A percentile compares a stretch with the other conserved stretches of the same genome.
Conservation (phyloP, 495 filamentous ascomycete species). For the Podospora bellae-mahoneyi region DNA sequence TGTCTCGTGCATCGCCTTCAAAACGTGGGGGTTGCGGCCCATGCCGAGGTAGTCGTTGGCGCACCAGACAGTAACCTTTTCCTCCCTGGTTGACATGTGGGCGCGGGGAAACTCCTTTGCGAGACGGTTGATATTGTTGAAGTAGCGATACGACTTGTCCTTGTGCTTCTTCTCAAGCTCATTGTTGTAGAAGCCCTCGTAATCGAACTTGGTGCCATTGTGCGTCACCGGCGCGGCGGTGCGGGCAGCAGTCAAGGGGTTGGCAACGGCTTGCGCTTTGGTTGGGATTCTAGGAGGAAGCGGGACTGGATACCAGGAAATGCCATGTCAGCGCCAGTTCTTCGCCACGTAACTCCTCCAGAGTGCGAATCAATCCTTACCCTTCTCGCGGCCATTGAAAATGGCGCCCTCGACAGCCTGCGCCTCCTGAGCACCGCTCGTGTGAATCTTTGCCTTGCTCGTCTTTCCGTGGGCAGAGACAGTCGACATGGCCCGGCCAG, state of each 20-base stretch:
- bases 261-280: conserved; percentile 32
- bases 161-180: conserved; percentile 99
- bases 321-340: neutral
- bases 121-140: conserved; percentile 99
- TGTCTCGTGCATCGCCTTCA: conserved; percentile 90
- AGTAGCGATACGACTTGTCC: conserved; percentile 99
- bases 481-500: conserved; percentile 43
- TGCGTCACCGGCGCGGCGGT: conserved; percentile 22
- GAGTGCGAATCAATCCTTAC: conserved; percentile 37
- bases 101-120: conserved; percentile 95
- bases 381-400: conserved; percentile 52
- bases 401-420: conserved; percentile 62
- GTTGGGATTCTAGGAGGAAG: conserved; percentile 38
- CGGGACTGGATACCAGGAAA: conserved; percentile 29
- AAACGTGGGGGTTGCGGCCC: conserved; percentile 84
- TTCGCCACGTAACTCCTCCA: neutral
- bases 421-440: conserved; percentile 68
- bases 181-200: conserved; percentile 79
- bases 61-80: conserved; percentile 97
- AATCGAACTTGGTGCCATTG: conserved; percentile 66
- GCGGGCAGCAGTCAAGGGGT: conserved; percentile 19
- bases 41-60: conserved; percentile 98
- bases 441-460: conserved; percentile 74
- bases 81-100: conserved; percentile 79
- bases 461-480: conserved; percentile 46